Conservation (phyloP, 305 asterid genomes). For the Fraxinus baroniana region DNA sequence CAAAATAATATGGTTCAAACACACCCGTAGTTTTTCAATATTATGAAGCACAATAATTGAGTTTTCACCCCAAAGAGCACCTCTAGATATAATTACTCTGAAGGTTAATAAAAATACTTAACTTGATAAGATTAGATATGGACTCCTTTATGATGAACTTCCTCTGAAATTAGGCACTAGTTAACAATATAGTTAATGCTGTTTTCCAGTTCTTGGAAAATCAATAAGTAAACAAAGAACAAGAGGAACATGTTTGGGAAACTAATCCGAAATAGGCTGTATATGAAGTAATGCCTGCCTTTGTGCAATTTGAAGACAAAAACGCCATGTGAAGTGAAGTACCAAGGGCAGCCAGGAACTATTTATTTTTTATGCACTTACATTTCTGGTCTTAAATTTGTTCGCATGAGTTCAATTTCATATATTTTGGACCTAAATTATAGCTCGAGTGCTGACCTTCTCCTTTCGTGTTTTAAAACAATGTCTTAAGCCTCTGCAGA, state of each 20-base stretch:
- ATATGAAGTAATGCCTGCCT: not conserved
- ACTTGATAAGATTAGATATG: not conserved
- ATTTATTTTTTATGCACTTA: not conserved
- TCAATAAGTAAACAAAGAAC: not conserved
- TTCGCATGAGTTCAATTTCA: not conserved
- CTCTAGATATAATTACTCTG: not conserved
- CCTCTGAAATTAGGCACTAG: not conserved
- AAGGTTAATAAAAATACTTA: not conserved
- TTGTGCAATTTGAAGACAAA: not conserved
- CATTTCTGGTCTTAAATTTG: not conserved
- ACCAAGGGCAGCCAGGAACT: not conserved
- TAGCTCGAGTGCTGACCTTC: not conserved
- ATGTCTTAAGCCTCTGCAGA: conserved; percentile 56
- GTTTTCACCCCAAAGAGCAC: not conserved
- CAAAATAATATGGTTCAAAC: too few species aligned
- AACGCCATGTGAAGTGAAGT: not conserved
- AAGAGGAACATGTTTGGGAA: not conserved
- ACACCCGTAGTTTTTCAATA: not conserved
- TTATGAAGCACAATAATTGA: not conserved
- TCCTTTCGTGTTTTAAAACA: not conserved
- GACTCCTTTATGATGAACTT: not conserved
- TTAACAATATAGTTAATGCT: not conserved
- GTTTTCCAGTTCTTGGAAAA: not conserved
- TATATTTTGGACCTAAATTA: not conserved
- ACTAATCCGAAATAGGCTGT: not conserved